Conservation (phyloP, 2,329 filamentous ascomycete genomes). For the Kalaharituber pfeilii region DNA sequence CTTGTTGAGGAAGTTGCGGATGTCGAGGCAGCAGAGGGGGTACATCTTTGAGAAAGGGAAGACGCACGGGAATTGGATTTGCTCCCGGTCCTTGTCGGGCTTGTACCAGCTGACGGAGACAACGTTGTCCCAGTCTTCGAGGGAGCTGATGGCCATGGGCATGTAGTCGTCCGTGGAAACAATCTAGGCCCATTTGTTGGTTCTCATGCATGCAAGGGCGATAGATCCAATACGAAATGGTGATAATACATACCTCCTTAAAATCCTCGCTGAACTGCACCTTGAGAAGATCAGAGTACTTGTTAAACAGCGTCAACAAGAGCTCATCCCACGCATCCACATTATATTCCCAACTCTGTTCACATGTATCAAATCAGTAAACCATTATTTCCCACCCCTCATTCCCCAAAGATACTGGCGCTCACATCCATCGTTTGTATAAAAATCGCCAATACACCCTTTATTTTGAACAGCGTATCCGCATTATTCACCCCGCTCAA, state of each 20-base stretch:
- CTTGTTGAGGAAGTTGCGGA: slow-evolving; percentile 91
- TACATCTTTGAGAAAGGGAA: slow-evolving; percentile 99
- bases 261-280: slow-evolving; percentile 88
- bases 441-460: slow-evolving; percentile 80
- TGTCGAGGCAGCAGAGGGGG: slow-evolving; percentile 92
- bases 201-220: too few relatives aligned
- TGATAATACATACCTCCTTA: slow-evolving; percentile 47
- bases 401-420: slow-evolving; percentile 1
- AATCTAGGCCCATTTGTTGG: slow-evolving; percentile 33
- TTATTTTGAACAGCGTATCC: slow-evolving; percentile 82
- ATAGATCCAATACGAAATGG: too few relatives aligned
- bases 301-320: slow-evolving; percentile 75
- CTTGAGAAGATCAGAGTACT: slow-evolving; percentile 83
- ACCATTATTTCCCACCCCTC: background rate
- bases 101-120: slow-evolving; percentile 92
- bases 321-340: slow-evolving; percentile 67
- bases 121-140: slow-evolving; percentile 88
- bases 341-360: slow-evolving; percentile 72
- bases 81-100: slow-evolving; percentile 57
- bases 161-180: slow-evolving; percentile 95
- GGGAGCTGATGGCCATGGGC: slow-evolving; percentile 90
- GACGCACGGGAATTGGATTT: slow-evolving; percentile 79
- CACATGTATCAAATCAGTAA: slow-evolving; percentile 8
- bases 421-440: slow-evolving; percentile 93
- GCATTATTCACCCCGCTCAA: slow-evolving; percentile 60